These are phyloP conservation scores for Rheum nobile DNA, from an alignment of 148 eudicot genomes.

Conservation along the genomic window DNA sequence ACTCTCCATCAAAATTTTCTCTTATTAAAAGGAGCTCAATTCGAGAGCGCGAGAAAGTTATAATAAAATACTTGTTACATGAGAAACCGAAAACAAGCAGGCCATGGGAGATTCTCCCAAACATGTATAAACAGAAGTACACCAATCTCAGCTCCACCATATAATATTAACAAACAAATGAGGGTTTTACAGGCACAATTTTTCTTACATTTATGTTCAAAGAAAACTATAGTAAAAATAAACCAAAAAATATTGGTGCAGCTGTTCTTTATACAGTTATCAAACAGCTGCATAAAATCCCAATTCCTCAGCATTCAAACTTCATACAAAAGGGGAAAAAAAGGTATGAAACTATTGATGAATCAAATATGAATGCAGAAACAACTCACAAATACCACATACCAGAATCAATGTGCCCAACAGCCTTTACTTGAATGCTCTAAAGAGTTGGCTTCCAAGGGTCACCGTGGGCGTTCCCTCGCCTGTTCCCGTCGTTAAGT, in stretches of 20 bases:
- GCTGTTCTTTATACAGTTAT: slow-evolving; percentile 9
- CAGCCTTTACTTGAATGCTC: slow-evolving; percentile 37
- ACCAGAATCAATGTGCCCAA: background rate
- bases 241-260: background rate
- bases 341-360: background rate
- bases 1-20: too few species aligned
- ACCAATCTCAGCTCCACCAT: slow-evolving; percentile 1
- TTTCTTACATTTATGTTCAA: slow-evolving; percentile 6
- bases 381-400: background rate
- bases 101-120: background rate
- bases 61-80: too few species aligned
- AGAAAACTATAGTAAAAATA: background rate
- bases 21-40: too few species aligned
- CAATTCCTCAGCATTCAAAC: background rate
- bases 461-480: slow-evolving; percentile 93
- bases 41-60: too few species aligned
- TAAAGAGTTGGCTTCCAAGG: slow-evolving; percentile 96
- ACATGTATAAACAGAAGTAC: background rate
- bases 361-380: background rate
- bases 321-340: background rate
- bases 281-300: slow-evolving; percentile 8
- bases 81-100: too few species aligned
- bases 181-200: background rate
- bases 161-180: slow-evolving; percentile 8
- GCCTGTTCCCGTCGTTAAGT: slow-evolving; percentile 84